Evolutionary conservation across 257 asterid species (phyloP).

Genomic region (Ocimum tenuiflorum): DNA sequence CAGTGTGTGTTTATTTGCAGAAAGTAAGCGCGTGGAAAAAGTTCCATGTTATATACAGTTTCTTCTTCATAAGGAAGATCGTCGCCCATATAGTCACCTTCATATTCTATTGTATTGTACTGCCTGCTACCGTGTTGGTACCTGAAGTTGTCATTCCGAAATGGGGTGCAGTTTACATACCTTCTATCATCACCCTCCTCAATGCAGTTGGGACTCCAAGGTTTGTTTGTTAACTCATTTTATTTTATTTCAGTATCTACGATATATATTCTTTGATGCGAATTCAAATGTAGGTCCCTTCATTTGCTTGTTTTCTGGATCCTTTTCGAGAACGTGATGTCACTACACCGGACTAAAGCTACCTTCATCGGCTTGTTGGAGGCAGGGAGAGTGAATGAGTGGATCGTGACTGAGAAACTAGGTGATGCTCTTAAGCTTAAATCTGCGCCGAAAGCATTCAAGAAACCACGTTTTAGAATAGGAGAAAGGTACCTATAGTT

Average conservation of each 20-base stretch:
- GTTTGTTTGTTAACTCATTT: slow-evolving; percentile 37
- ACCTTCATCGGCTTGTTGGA: slow-evolving; percentile 85
- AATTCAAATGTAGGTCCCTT: slow-evolving; percentile 67
- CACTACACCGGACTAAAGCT: slow-evolving; percentile 88
- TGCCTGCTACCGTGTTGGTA: slow-evolving; percentile 81
- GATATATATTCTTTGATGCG: background rate
- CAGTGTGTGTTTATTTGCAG: slow-evolving; percentile 31
- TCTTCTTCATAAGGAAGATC: slow-evolving; percentile 85
- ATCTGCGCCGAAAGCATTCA: slow-evolving; percentile 45
- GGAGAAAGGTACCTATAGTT: slow-evolving; percentile 53
- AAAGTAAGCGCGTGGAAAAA: slow-evolving; percentile 84
- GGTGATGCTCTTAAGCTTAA: slow-evolving; percentile 70
- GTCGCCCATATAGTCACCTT: slow-evolving; percentile 84
- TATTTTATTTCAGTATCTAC: background rate
- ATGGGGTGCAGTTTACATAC: slow-evolving; percentile 93
- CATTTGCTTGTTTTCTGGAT: slow-evolving; percentile 88
- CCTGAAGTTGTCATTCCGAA: slow-evolving; percentile 81
- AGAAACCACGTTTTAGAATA: slow-evolving; percentile 46
- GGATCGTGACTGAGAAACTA: slow-evolving; percentile 92
- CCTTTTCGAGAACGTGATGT: slow-evolving; percentile 90
- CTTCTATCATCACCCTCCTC: slow-evolving; percentile 65
- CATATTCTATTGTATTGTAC: slow-evolving; percentile 59
- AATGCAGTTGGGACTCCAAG: slow-evolving; percentile 92
- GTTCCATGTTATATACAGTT: slow-evolving; percentile 81
- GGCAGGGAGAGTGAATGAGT: slow-evolving; percentile 83